Conservation (phyloP, 2,329 filamentous ascomycete genomes). For the Aspergillus novofumigatus region DNA sequence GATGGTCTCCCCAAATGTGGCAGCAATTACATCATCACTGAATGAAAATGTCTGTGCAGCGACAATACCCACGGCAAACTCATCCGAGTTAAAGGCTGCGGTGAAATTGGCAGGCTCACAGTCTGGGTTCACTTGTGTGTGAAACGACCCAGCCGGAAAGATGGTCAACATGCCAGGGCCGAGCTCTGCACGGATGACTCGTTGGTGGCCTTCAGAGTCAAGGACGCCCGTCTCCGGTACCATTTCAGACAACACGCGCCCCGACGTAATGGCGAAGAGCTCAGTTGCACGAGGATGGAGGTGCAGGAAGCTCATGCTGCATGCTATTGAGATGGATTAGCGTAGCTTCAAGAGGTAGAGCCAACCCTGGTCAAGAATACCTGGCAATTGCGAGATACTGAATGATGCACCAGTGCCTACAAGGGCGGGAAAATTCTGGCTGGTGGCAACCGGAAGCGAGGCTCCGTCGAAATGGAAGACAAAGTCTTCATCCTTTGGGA, state of each 20-base stretch:
- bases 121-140: slow-evolving; percentile 24
- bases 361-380: slow-evolving; percentile 3
- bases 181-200: slow-evolving; percentile 15
- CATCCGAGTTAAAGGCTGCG: slow-evolving; percentile 19
- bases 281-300: slow-evolving; percentile 24
- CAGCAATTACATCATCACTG: slow-evolving; percentile 17
- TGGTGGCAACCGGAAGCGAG: slow-evolving; percentile 13
- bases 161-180: slow-evolving; percentile 18
- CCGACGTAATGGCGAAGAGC: slow-evolving; percentile 17
- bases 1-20: slow-evolving; percentile 18
- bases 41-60: slow-evolving; percentile 16
- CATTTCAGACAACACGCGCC: slow-evolving; percentile 18
- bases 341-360: not conserved
- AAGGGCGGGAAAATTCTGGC: slow-evolving; percentile 17
- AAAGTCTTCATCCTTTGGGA: slow-evolving; percentile 19
- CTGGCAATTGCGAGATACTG: slow-evolving; percentile 16
- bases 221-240: slow-evolving; percentile 13
- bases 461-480: slow-evolving; percentile 17
- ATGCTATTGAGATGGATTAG: slow-evolving; percentile 12
- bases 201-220: slow-evolving; percentile 13
- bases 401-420: slow-evolving; percentile 14
- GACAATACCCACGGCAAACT: slow-evolving; percentile 19
- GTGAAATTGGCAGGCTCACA: slow-evolving; percentile 22
- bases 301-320: slow-evolving; percentile 23
- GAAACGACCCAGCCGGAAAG: slow-evolving; percentile 23